Conservation (phyloP, 2,329 filamentous ascomycete species). For the Fusarium zealandicum region DNA sequence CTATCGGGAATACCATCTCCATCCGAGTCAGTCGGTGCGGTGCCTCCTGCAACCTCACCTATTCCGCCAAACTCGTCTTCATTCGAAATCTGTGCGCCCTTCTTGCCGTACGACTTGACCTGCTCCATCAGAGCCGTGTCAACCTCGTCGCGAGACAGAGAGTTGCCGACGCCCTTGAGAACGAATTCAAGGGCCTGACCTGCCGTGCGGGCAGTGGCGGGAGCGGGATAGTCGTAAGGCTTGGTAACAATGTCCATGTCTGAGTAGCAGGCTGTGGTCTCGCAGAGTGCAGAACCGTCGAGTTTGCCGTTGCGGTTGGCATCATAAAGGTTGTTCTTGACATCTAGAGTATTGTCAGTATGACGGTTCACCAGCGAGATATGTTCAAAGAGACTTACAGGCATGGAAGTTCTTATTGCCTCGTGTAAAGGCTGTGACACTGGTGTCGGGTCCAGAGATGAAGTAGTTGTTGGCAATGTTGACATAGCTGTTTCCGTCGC, state of each 20-base stretch:
- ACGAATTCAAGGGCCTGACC: slow-evolving; percentile 51
- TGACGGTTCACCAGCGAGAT: not conserved
- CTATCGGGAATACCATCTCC: slow-evolving; percentile 59
- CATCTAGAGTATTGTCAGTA: slow-evolving; percentile 43
- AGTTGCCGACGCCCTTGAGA: slow-evolving; percentile 51
- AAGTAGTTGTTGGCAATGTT: slow-evolving; percentile 66
- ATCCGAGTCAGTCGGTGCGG: slow-evolving; percentile 52
- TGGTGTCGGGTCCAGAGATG: slow-evolving; percentile 60
- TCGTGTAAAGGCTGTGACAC: slow-evolving; percentile 59
- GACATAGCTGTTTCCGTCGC: slow-evolving; percentile 53
- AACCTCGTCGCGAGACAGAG: slow-evolving; percentile 52
- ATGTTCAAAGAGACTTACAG: slow-evolving; percentile 41
- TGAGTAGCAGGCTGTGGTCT: slow-evolving; percentile 54
- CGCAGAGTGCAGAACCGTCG: slow-evolving; percentile 55
- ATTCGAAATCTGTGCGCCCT: slow-evolving; percentile 54
- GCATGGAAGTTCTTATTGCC: slow-evolving; percentile 62
- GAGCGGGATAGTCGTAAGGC: slow-evolving; percentile 53
- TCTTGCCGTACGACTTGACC: slow-evolving; percentile 54
- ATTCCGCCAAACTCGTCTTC: slow-evolving; percentile 53
- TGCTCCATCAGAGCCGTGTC: slow-evolving; percentile 53
- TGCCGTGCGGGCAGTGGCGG: slow-evolving; percentile 49
- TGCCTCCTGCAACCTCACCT: slow-evolving; percentile 49
- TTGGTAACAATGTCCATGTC: slow-evolving; percentile 52
- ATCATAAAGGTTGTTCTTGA: slow-evolving; percentile 61
- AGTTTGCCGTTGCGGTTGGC: slow-evolving; percentile 56